These are phyloP conservation scores for Chlorella vulgaris DNA, from an alignment of 139 green algal species.

Conservation along the genomic window DNA sequence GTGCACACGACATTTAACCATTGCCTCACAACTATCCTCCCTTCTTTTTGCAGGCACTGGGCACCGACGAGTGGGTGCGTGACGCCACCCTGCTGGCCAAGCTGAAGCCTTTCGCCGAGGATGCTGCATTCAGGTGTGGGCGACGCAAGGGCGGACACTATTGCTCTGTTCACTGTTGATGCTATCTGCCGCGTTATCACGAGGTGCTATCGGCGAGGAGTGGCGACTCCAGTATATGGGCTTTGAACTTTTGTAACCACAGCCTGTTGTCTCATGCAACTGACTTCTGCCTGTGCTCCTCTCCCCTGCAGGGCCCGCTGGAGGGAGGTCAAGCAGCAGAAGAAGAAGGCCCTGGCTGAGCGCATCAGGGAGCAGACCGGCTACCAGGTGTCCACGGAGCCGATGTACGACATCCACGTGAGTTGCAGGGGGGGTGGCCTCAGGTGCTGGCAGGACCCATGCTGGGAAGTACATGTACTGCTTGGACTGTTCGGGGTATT, in stretches of 20 bases:
- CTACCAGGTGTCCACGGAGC: slow-evolving; percentile 67
- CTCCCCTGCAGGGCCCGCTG: slow-evolving; percentile 86
- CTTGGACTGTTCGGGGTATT: too few species aligned
- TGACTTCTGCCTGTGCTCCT: too few species aligned
- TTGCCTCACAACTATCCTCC: too few species aligned
- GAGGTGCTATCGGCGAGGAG: too few species aligned
- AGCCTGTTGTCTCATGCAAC: too few species aligned
- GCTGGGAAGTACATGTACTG: too few species aligned
- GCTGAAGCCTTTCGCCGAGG: slow-evolving; percentile 70
- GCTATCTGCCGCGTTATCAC: too few species aligned
- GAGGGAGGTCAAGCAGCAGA: slow-evolving; percentile 80
- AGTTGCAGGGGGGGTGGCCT: not conserved
- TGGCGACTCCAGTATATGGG: too few species aligned
- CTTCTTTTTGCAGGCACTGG: slow-evolving; percentile 45
- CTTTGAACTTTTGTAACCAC: too few species aligned
- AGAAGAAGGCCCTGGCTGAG: slow-evolving; percentile 83
- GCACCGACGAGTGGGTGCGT: slow-evolving; percentile 73
- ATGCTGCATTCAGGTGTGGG: slow-evolving; percentile 90
- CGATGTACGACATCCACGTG: slow-evolving; percentile 96
- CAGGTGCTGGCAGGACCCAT: not conserved
- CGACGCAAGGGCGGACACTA: too few species aligned
- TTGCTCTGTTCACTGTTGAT: too few species aligned
- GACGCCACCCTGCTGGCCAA: slow-evolving; percentile 65
- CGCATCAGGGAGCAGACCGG: slow-evolving; percentile 80
- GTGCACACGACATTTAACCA: too few species aligned